phyloP scores from a whole-genome alignment of 2,329 filamentous ascomycete species.

The Sphaerulina vaccinii region DNA sequence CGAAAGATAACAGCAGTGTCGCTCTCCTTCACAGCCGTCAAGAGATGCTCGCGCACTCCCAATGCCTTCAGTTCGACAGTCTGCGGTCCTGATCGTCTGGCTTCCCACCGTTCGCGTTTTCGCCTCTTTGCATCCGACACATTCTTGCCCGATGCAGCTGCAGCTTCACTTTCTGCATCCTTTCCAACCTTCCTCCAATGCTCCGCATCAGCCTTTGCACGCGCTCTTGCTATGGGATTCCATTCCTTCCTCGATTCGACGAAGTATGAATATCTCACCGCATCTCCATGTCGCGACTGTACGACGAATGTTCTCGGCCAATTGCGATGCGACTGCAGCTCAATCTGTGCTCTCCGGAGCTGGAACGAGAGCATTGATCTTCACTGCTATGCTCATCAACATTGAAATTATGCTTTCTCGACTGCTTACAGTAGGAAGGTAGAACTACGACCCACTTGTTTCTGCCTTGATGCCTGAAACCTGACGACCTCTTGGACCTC shows the following conservation, averaged over 20 bases:
- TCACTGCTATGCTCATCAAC: neutral
- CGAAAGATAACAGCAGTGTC: constrained; percentile 24
- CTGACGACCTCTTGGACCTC: no score
- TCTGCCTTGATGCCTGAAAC: no score
- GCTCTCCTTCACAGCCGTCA: constrained; percentile 22
- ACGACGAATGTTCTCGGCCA: constrained; percentile 28
- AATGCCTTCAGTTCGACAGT: constrained; percentile 13
- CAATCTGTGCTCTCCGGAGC: constrained; percentile 23
- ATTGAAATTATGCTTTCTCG: constrained; percentile 3
- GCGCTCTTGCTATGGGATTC: constrained; percentile 4
- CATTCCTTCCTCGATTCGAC: neutral
- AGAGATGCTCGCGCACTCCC: constrained; percentile 18
- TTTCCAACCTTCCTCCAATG: neutral
- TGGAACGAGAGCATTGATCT: constrained; percentile 20
- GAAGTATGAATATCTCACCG: neutral
- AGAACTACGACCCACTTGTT: no score
- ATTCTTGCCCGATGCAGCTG: neutral
- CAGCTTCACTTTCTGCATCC: neutral
- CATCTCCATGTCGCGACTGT: neutral
- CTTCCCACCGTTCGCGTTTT: constrained; percentile 17
- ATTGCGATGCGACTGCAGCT: constrained; percentile 27
- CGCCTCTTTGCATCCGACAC: constrained; percentile 16
- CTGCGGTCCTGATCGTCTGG: constrained; percentile 4
- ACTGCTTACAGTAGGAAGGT: no score
- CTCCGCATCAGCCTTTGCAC: constrained; percentile 1